Conservation (phyloP, 75 land plant genomes). For the Azolla pinnata region DNA sequence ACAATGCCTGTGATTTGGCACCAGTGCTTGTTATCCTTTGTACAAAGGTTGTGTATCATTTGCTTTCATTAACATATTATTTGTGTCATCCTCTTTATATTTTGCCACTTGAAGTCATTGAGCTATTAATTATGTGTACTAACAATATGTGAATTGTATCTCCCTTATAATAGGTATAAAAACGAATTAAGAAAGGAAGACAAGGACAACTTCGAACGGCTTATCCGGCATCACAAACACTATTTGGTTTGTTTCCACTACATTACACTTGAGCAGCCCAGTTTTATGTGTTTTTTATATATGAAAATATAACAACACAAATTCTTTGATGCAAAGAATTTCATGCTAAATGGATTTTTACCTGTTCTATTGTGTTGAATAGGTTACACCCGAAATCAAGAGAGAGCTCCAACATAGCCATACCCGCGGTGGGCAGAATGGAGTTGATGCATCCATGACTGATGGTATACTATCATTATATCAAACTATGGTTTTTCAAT, state of each 20-base stretch:
- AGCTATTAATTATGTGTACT: too few relatives aligned
- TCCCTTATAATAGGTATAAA: constrained; percentile 65
- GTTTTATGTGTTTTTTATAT: background rate
- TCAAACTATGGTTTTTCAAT: too few relatives aligned
- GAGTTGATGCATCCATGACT: constrained; percentile 30
- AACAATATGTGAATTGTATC: too few relatives aligned
- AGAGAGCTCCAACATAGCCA: constrained; percentile 71
- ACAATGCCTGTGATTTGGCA: constrained; percentile 97
- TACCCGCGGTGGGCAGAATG: constrained; percentile 79
- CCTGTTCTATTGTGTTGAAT: constrained; percentile 8
- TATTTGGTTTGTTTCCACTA: constrained; percentile 41
- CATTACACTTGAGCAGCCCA: background rate
- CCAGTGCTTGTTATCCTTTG: constrained; percentile 87
- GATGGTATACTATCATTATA: constrained; percentile 54
- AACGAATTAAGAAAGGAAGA: constrained; percentile 59
- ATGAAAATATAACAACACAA: background rate
- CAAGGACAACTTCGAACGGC: constrained; percentile 40
- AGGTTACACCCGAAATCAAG: constrained; percentile 91
- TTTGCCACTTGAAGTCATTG: too few relatives aligned
- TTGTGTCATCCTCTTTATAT: background rate
- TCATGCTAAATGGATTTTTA: too few relatives aligned
- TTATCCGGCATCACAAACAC: constrained; percentile 74
- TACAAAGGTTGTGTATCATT: constrained; percentile 97
- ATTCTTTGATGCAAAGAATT: too few relatives aligned
- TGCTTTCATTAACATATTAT: background rate